Base-by-base conservation (phyloP, 495 filamentous ascomycete genomes). In the Trichocladium antarcticum region DNA sequence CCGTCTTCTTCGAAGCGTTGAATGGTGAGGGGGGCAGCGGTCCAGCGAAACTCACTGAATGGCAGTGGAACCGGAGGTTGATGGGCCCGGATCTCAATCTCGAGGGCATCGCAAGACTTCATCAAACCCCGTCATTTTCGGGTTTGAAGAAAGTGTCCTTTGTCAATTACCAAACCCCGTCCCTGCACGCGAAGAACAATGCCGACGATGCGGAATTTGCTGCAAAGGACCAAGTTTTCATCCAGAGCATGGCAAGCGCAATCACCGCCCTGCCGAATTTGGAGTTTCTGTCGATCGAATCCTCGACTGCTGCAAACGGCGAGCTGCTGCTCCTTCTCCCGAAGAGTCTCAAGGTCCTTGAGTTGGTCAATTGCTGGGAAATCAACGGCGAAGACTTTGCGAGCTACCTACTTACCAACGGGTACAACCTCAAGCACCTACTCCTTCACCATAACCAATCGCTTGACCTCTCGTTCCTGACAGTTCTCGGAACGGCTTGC, bases 11-110 rank as follows among this genome's bases (percentile, higher is more conserved):
- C 49, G 55, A 73, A 0, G 69, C 75, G 1, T 66, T 87, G 27
- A 61, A 67, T 6, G 45, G 46, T 21, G 39, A 32, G 6, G 39
- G 29, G 3, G 37, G 10, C 7, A 45, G 27, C 37, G 37, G 16
- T 8, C 48, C 37, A 1, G 42, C 49, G 2, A 63, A 73, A 10
- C 75, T 94, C 24, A 70, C 67, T 27, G 79, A 73, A 45, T 95
- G 85, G 84, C 79, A 79, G 28, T 94, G 89, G 87, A 89, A 84
- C 55, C 65, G 75, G 29, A 74, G 80, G n/a, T 70, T 84, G 38
- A 71, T 75, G 51, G 70, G 75, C 8, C 65, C 70, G 1, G 60
- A 60, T n/a, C 53, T 68, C 24, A 59, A 75, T 34, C 58, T 83
- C 10, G 61, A 67, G 0, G 62, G 70, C 6, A 46, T 72, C 20